Evolutionary conservation across 1,139 yeast species (phyloP), one percentile per base, ranked within the genome.

Genomic region (Diutina scorzettiae): DNA sequence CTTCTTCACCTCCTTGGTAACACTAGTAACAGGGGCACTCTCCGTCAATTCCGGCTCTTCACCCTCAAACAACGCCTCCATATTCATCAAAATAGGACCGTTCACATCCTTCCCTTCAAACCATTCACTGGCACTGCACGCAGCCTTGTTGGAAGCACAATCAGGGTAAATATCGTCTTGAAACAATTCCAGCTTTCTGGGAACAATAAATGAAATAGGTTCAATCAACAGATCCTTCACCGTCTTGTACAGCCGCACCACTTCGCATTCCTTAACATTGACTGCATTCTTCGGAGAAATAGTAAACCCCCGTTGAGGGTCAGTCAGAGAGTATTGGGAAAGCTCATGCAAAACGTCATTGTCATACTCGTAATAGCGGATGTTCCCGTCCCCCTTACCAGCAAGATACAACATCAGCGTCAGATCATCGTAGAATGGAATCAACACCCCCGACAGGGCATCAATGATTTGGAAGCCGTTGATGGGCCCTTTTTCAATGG

Each of bases 361-460:
- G 49, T 78, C 84, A 57, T 73, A 85, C 62, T 91, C 97, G 56
- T 69, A 87, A 63, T 89, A 89, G 55, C 96, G 84, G 56, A 91
- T 86, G 59, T 91, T 91, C 54, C 98, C 97, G 59, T 91, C 98
- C 58, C 98, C 99, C 61, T 91, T 91, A 51, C 98, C 98, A 30
- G 95, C 97, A 49, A 91, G 68, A 57, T 82, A 91, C 48, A 93
- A 69, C 45, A 89, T 77, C 46, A 80, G 76, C 43, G 85, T 86
- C 36, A 83, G 76, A 34, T 76, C 82, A 56, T 91, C 99, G 56
- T 68, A 93, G 54, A 81, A 74, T 21, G 98, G 98, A 72, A 93
- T 81, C 58, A 87, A 69, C 30, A 91, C 86, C 51, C 98, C 98
- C 1, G 97, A 83, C 5, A 95, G 82, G 14, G 94, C 76, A 56